phyloP scores from a whole-genome alignment of 1,284 basidiomycete species.

The Sporisorium graminicola region DNA sequence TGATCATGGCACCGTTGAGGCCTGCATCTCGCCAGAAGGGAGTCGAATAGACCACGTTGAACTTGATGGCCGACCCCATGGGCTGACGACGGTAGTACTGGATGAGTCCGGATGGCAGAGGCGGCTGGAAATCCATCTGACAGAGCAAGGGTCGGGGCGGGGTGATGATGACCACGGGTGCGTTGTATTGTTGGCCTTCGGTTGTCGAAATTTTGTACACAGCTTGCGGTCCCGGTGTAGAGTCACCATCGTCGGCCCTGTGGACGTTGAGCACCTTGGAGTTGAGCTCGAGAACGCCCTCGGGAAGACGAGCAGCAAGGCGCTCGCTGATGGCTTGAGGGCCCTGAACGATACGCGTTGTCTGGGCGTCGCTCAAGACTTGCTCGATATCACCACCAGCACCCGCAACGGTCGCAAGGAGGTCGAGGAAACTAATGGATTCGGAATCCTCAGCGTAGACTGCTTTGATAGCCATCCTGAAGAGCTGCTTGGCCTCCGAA shows the following conservation, averaged over 20 bases:
- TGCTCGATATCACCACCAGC: constrained; percentile 45
- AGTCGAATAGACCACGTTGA: constrained; percentile 39
- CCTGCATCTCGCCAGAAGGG: constrained; percentile 48
- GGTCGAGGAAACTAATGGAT: constrained; percentile 45
- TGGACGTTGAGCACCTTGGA: constrained; percentile 24
- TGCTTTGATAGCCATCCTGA: constrained; percentile 46
- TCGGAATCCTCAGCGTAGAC: constrained; percentile 50
- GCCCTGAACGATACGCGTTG: constrained; percentile 37
- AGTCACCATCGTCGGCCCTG: neutral
- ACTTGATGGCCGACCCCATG: constrained; percentile 51
- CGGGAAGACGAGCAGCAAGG: constrained; percentile 35
- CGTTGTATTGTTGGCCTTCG: constrained; percentile 21
- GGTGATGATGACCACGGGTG: constrained; percentile 39
- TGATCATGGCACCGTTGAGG: constrained; percentile 44
- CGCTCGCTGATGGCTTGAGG: constrained; percentile 38
- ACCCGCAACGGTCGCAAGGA: constrained; percentile 37
- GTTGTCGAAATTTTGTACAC: constrained; percentile 28
- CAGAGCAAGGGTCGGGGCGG: constrained; percentile 38
- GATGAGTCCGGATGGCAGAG: constrained; percentile 37
- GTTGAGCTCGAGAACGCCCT: constrained; percentile 12
- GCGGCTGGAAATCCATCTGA: constrained; percentile 42
- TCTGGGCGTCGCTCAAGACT: constrained; percentile 46
- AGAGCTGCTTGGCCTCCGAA: constrained; percentile 33
- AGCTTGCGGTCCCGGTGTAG: neutral
- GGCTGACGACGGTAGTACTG: constrained; percentile 52